These are phyloP conservation scores for Apiospora rasikravindrae DNA, from an alignment of 2,329 filamentous ascomycete genomes.

Conservation along the genomic window DNA sequence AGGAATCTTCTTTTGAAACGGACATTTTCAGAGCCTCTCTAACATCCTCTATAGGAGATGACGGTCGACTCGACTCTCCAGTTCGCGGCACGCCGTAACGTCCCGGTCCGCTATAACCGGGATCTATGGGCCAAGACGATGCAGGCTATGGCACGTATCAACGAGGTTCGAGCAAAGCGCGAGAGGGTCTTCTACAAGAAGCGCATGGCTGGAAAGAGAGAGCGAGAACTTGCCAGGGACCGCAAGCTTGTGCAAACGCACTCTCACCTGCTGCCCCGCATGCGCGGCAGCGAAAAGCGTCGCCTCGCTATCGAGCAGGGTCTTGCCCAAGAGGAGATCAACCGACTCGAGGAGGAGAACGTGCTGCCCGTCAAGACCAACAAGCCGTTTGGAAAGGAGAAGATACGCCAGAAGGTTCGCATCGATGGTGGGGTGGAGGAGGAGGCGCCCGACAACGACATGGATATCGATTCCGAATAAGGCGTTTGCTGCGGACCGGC, in stretches of 20 bases:
- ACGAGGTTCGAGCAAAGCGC: constrained; percentile 81
- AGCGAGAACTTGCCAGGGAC: constrained; percentile 78
- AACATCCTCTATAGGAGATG: constrained; percentile 54
- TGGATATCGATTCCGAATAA: constrained; percentile 39
- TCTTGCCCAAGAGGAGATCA: constrained; percentile 40
- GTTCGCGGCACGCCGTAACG: constrained; percentile 82
- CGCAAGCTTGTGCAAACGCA: constrained; percentile 90
- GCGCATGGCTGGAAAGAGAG: constrained; percentile 89
- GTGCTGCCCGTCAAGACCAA: constrained; percentile 34
- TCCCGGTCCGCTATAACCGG: constrained; percentile 94
- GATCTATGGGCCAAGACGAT: constrained; percentile 87
- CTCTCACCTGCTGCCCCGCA: constrained; percentile 84
- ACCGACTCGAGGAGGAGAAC: constrained; percentile 40
- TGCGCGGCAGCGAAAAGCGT: constrained; percentile 67
- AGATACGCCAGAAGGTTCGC: constrained; percentile 43
- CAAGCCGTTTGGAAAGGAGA: constrained; percentile 48
- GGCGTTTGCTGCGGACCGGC: not conserved
- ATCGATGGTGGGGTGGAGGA: constrained; percentile 48
- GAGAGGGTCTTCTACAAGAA: constrained; percentile 94
- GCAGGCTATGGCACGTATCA: constrained; percentile 88
- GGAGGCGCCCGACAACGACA: constrained; percentile 33
- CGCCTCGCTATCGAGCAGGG: constrained; percentile 52
- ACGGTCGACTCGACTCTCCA: constrained; percentile 92
- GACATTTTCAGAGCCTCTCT: too few species aligned
- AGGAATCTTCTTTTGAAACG: too few species aligned